phyloP scores from a whole-genome alignment of 495 filamentous ascomycete species.

The Trypethelium eluteriae region DNA sequence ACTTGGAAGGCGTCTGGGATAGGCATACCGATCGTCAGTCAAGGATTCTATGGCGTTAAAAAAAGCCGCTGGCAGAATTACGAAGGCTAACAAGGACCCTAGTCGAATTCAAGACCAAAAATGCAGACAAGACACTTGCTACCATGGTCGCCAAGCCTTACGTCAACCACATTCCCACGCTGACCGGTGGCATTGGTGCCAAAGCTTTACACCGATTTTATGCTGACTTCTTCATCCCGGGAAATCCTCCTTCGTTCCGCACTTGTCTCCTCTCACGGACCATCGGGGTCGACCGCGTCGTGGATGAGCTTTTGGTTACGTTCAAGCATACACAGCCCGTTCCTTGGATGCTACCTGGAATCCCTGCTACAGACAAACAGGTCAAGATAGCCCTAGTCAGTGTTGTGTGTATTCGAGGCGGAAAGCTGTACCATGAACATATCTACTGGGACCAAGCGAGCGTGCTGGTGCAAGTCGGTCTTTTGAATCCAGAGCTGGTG shows the following conservation, averaged over 20 bases:
- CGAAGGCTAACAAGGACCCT: conserved; percentile 38
- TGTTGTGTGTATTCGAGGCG: conserved; percentile 67
- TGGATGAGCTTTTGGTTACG: conserved; percentile 50
- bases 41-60: neutral
- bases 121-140: conserved; percentile 27
- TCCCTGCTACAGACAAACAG: conserved; percentile 59
- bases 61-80: conserved; percentile 14
- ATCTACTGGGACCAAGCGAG: conserved; percentile 85
- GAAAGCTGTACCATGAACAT: conserved; percentile 71
- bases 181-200: conserved; percentile 69
- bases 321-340: conserved; percentile 68
- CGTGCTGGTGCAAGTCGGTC: conserved; percentile 66
- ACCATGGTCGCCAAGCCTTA: conserved; percentile 37
- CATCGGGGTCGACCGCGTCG: conserved; percentile 51
- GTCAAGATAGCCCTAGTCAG: conserved; percentile 67
- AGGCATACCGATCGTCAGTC: conserved; percentile 49
- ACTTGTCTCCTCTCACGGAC: conserved; percentile 69
- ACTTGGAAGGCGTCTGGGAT: conserved; percentile 54
- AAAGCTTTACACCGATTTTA: conserved; percentile 65
- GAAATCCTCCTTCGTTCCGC: conserved; percentile 57
- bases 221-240: conserved; percentile 61
- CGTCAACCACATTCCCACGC: conserved; percentile 49
- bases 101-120: conserved; percentile 27
- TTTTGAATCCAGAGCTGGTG: conserved; percentile 56
- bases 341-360: conserved; percentile 73